phyloP scores from a whole-genome alignment of 495 filamentous ascomycete genomes.

The Platismatia glauca region DNA sequence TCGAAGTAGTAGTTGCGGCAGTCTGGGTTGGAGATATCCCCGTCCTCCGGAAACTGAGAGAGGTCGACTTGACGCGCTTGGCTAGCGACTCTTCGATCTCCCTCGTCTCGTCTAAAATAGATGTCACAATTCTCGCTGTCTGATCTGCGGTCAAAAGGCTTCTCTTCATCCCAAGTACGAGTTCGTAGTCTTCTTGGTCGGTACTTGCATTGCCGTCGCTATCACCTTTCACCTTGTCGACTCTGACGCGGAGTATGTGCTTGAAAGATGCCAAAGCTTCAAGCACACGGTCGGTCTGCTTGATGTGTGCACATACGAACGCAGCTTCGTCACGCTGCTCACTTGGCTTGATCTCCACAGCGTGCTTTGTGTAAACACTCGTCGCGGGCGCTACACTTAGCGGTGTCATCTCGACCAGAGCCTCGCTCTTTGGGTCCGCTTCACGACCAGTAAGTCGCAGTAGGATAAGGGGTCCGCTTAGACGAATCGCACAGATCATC shows the following conservation, averaged over 20 bases:
- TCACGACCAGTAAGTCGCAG: constrained; percentile 3
- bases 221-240: not conserved
- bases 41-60: not conserved
- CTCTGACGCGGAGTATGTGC: not conserved
- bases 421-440: not conserved
- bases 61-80: not conserved
- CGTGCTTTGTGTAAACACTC: not conserved
- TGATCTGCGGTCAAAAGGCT: not conserved
- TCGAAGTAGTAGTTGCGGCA: not conserved
- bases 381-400: not conserved
- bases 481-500: not conserved
- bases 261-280: not conserved
- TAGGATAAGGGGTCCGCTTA: not conserved
- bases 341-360: not conserved
- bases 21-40: constrained; percentile 7
- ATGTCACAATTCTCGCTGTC: not conserved
- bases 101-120: not conserved
- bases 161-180: not conserved
- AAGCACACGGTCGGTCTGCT: not conserved
- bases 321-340: not conserved
- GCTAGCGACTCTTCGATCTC: not conserved
- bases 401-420: constrained; percentile 6
- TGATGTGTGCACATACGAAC: constrained; percentile 4
- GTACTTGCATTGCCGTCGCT: not conserved
- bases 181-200: constrained; percentile 1